Conservation (phyloP, 192 early-diverging fungal genomes). For the Piromyces finnis region DNA sequence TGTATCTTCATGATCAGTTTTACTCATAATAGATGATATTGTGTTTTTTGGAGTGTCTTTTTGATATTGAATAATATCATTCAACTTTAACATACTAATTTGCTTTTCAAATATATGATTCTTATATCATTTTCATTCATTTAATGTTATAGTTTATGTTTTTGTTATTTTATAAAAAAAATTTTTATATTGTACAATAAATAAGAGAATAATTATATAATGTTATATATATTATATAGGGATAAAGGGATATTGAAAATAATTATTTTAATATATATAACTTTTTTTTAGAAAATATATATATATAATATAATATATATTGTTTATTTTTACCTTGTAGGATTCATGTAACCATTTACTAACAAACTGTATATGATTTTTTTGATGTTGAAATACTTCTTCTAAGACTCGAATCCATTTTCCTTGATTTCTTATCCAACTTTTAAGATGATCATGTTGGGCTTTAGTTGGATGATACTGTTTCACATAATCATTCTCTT, state of each 20-base stretch:
- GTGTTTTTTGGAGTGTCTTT: too few relatives aligned
- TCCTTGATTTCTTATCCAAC: neutral
- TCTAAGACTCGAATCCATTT: neutral
- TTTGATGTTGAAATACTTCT: neutral
- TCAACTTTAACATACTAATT: neutral
- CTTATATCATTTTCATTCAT: neutral
- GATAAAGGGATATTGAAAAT: too few relatives aligned
- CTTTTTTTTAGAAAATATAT: too few relatives aligned
- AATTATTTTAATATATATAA: too few relatives aligned
- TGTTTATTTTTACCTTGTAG: neutral
- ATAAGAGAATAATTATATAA: too few relatives aligned
- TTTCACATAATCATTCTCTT: neutral
- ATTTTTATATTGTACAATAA: too few relatives aligned
- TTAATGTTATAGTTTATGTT: too few relatives aligned
- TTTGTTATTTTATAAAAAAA: too few relatives aligned
- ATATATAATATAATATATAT: too few relatives aligned
- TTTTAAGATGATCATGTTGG: neutral
- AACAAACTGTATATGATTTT: neutral
- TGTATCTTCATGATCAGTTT: neutral
- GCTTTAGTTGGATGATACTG: neutral
- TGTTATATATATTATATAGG: too few relatives aligned
- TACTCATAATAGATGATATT: too few relatives aligned
- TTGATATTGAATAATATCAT: neutral
- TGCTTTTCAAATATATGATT: neutral
- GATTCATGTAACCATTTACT: neutral